Evolutionary conservation across 2,329 filamentous ascomycete species (phyloP).

Genomic region (Aschersonia sp.): DNA sequence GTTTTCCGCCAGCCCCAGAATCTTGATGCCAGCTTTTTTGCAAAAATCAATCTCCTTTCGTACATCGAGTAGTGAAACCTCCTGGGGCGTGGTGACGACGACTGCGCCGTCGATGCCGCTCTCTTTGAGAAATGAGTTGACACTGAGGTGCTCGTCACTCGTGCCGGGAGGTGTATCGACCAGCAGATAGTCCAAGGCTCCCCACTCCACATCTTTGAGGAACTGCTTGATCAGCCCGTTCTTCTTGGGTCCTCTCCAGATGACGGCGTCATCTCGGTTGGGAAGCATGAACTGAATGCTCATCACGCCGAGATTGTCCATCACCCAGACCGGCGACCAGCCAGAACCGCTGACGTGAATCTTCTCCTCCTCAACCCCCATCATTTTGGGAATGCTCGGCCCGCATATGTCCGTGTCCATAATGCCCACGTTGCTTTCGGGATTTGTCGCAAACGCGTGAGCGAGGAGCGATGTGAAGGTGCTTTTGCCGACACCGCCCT

Average conservation of each 20-base stretch:
- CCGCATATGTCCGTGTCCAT: conserved; percentile 99
- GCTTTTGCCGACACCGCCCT: conserved; percentile 92
- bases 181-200: conserved; percentile 80
- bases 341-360: conserved; percentile 81
- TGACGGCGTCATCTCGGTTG: conserved; percentile 83
- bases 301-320: conserved; percentile 91
- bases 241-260: conserved; percentile 97
- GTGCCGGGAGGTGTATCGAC: conserved; percentile 95
- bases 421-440: conserved; percentile 67
- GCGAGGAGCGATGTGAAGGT: conserved; percentile 83
- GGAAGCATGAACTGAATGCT: conserved; percentile 97
- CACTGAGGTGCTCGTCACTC: conserved; percentile 85
- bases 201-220: conserved; percentile 95
- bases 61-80: conserved; percentile 83
- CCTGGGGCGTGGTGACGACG: conserved; percentile 87
- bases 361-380: conserved; percentile 87
- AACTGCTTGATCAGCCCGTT: conserved; percentile 98
- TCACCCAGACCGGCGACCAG: conserved; percentile 92
- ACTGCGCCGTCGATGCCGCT: conserved; percentile 88
- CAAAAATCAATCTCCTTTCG: conserved; percentile 98
- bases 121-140: conserved; percentile 83
- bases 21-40: conserved; percentile 75
- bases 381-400: conserved; percentile 95
- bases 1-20: conserved; percentile 89
- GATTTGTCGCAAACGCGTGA: conserved; percentile 76